A percentile compares a stretch with the other conserved stretches of the same genome.
phyloP scores from a whole-genome alignment of 345 rosid species.

The Eucalyptus brandiana region DNA sequence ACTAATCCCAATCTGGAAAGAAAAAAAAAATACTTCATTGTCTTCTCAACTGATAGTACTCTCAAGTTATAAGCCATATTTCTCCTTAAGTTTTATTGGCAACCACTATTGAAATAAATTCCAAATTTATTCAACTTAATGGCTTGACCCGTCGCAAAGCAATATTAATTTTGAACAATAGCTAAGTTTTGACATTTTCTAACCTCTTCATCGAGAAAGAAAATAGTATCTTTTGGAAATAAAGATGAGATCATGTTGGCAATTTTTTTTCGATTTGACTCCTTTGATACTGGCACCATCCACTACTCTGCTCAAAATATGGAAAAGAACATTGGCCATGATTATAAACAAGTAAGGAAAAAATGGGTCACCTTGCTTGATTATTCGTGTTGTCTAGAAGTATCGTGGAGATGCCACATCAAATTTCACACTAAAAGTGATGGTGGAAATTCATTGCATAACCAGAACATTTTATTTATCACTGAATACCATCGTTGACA shows the following conservation, averaged over 20 bases:
- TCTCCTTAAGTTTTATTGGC: rapidly evolving
- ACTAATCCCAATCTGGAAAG: too few species aligned
- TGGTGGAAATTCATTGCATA: neutral
- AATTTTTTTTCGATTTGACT: too few species aligned
- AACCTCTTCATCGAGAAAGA: neutral
- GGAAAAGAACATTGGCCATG: neutral
- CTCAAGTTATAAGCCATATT: neutral
- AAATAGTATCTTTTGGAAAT: neutral
- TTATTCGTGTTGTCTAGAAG: neutral
- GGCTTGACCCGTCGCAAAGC: rapidly evolving
- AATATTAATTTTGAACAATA: neutral
- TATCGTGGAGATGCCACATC: neutral
- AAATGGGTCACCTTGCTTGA: neutral
- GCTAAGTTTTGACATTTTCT: neutral
- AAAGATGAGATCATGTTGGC: neutral
- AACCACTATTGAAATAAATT: neutral
- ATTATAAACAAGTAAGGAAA: neutral
- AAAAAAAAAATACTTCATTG: neutral
- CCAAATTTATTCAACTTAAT: neutral
- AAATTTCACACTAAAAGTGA: neutral
- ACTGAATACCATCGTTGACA: neutral
- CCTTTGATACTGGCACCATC: neutral
- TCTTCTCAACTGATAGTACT: neutral
- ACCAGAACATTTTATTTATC: neutral
- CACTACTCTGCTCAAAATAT: neutral